Evolutionary conservation across 106 monocot species (phyloP).

Genomic region (Narthecium ossifragum): DNA sequence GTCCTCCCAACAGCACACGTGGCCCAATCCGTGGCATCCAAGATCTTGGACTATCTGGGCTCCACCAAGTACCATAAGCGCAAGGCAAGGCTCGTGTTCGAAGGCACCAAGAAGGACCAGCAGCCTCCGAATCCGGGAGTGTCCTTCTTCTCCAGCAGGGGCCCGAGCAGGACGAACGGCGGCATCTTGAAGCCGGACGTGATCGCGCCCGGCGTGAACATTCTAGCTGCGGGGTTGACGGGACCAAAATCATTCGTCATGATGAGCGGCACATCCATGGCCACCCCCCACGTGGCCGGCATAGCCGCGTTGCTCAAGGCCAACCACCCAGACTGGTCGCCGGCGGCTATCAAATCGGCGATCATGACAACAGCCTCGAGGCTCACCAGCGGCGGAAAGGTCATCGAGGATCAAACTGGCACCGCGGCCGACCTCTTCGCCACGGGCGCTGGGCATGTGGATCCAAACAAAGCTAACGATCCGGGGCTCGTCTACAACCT

Average conservation of each 20-base stretch:
- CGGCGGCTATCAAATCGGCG: slow-evolving; percentile 36
- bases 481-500: slow-evolving; percentile 41
- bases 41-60: slow-evolving; percentile 5
- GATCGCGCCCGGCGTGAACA: slow-evolving; percentile 44
- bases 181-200: slow-evolving; percentile 40
- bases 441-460: too few species aligned
- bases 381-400: not conserved
- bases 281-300: slow-evolving; percentile 36
- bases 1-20: slow-evolving; percentile 31
- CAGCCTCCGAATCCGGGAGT: slow-evolving; percentile 27
- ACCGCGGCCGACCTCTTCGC: slow-evolving; percentile 26
- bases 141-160: slow-evolving; percentile 25
- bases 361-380: slow-evolving; percentile 29
- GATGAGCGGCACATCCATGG: slow-evolving; percentile 45
- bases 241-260: slow-evolving; percentile 16
- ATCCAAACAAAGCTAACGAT: too few species aligned
- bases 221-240: slow-evolving; percentile 30
- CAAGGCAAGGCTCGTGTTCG: slow-evolving; percentile 20
- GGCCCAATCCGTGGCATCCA: slow-evolving; percentile 3
- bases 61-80: too few species aligned
- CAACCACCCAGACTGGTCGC: slow-evolving; percentile 32
- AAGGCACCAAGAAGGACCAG: slow-evolving; percentile 19
- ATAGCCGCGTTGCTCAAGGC: slow-evolving; percentile 28
- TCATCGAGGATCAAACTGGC: slow-evolving; percentile 15
- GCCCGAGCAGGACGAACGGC: slow-evolving; percentile 27